Base-by-base conservation (phyloP, 2,329 filamentous ascomycete species). In the Trichoderma polysporum region DNA sequence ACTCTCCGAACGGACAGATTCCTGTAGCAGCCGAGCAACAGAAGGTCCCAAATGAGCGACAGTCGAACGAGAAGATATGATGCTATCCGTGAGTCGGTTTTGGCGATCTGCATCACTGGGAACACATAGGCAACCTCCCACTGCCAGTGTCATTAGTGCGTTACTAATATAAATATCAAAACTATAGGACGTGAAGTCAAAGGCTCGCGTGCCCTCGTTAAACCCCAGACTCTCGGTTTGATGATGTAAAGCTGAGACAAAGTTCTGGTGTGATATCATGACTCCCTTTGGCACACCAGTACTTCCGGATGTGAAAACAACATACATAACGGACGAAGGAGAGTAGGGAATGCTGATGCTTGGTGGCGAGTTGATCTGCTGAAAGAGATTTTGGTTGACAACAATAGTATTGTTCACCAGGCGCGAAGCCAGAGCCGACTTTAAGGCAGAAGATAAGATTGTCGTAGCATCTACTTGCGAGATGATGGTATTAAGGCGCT, bases 41-140 rank as follows among this genome's bases (percentile, higher is more conserved):
- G 80, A 81, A 1, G 82, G 82, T 1, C 82, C 84, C 74, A 84
- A 79, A 56, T 79, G 75, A 5, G 78, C 79, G 74, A 80, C 79
- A 68, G 83, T 83, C 66, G 79, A 77, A 5, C 74, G 71, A 72
- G 78, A 76, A 49, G 73, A 75, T 25, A 75, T 74, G 64, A 80
- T 79, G 19, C 79, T 79, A 9, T 77, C 78, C 45, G 77, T 78
- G 12, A 83, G 70, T 67, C 82, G 76, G 66, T 85, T 83, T 62
- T 84, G 77, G 4, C 83, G 80, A 59, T 84, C 81, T 25, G 81
- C 78, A 22, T 86, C 83, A 0, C 82, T 84, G 1, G 83, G 82
- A n/a, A 85, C 82, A 71, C 82, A 83, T 5, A 85, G 76, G 62
- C 81, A 83, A 7, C 81, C 83, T 33, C 83, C 83, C 9, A 75